Percentiles rank a stretch among this genome's conserved stretches.
Conservation (phyloP, 1,284 basidiomycete species). For the Fomitiporia mediterranea region DNA sequence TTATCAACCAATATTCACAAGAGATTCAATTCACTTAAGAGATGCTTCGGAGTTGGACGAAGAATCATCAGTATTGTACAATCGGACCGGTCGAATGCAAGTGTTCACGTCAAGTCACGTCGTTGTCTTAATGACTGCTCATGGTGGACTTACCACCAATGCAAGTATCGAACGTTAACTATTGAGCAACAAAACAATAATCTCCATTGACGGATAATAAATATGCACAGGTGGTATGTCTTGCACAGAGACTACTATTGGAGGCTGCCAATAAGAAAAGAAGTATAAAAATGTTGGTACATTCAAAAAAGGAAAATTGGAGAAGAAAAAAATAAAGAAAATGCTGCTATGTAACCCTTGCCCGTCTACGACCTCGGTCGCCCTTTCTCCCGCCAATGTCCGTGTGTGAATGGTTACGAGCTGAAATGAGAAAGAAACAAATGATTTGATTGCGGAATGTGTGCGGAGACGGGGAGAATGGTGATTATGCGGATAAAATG, state of each 20-base stretch:
- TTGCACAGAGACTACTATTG: slow-evolving; percentile 1
- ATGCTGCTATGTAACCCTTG: background rate
- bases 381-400: background rate
- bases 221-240: slow-evolving; percentile 1
- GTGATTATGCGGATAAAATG: background rate
- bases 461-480: background rate
- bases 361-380: background rate
- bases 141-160: background rate
- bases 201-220: background rate
- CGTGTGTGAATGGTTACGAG: background rate
- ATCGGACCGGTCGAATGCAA: too few species aligned
- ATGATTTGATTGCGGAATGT: background rate
- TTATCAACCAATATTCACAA: too few species aligned
- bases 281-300: slow-evolving; percentile 7
- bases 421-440: background rate
- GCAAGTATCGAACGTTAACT: background rate
- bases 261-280: background rate
- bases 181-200: background rate
- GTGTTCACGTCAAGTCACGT: too few species aligned
- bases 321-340: background rate
- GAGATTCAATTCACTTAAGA: too few species aligned
- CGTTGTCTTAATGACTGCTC: too few species aligned
- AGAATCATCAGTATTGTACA: too few species aligned
- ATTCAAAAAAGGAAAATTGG: background rate
- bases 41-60: too few species aligned